Percentiles rank a stretch among this genome's conserved stretches.
phyloP scores from a whole-genome alignment of 495 filamentous ascomycete genomes.

The Aspergillus sparsus region DNA sequence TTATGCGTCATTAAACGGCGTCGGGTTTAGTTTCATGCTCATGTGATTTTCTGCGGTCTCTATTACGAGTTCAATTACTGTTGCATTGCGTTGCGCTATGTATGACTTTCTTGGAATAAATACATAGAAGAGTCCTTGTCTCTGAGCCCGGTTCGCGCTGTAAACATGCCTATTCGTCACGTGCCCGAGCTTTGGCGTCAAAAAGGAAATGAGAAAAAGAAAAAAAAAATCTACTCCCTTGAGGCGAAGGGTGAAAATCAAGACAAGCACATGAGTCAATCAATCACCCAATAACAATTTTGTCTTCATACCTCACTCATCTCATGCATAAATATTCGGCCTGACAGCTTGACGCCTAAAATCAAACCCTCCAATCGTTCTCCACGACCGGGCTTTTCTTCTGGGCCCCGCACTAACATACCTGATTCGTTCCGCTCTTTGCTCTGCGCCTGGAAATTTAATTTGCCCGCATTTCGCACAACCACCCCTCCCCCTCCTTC shows the following conservation, averaged over 20 bases:
- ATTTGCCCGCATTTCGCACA: slow-evolving; percentile 35
- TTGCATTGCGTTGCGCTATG: slow-evolving; percentile 6
- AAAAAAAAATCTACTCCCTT: too few species aligned
- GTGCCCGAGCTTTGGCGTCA: slow-evolving; percentile 14
- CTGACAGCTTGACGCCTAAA: slow-evolving; percentile 3
- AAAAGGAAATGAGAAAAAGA: neutral
- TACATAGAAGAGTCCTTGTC: neutral
- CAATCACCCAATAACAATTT: neutral
- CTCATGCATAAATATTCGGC: neutral
- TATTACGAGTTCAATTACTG: neutral
- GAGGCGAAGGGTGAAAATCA: too few species aligned
- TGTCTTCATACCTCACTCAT: neutral
- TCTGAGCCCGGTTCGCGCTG: neutral
- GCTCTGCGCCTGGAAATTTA: slow-evolving; percentile 35
- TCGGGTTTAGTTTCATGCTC: slow-evolving; percentile 18
- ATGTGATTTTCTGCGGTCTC: slow-evolving; percentile 15
- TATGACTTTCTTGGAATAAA: neutral
- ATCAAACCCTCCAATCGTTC: slow-evolving; percentile 13
- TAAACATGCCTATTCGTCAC: slow-evolving; percentile 7
- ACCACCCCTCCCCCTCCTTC: slow-evolving; percentile 30
- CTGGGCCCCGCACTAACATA: slow-evolving; percentile 24
- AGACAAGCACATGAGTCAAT: neutral
- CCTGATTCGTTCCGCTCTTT: slow-evolving; percentile 35
- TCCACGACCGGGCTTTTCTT: slow-evolving; percentile 21
- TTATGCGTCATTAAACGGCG: slow-evolving; percentile 25